Conservation (phyloP, 176 grass and related monocot genomes). For the Oryza rufipogon region DNA sequence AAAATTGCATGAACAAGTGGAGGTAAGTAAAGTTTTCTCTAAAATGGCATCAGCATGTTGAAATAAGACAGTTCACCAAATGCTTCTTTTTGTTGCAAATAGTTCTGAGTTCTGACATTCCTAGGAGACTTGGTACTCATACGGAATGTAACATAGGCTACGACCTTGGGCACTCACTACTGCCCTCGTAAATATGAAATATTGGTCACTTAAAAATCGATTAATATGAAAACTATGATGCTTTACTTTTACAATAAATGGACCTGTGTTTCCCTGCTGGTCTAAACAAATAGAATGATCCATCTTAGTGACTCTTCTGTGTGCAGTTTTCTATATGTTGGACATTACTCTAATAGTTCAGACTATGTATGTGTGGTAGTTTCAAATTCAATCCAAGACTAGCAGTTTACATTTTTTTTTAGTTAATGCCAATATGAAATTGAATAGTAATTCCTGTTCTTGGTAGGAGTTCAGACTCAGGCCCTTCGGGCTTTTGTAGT, state of each 20-base stretch:
- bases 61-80: neutral
- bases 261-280: neutral
- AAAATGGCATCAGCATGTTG: neutral
- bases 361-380: neutral
- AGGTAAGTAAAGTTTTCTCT: slow-evolving; percentile 35
- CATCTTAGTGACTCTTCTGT: neutral
- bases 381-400: neutral
- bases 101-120: slow-evolving; percentile 5
- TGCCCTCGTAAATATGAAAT: neutral
- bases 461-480: neutral
- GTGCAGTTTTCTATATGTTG: neutral
- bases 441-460: neutral
- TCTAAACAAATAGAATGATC: neutral
- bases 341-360: neutral
- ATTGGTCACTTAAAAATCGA: neutral
- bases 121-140: neutral
- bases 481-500: neutral
- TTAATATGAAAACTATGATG: neutral
- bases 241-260: neutral
- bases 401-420: neutral
- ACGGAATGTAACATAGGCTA: neutral
- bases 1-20: slow-evolving; percentile 59
- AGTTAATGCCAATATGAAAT: neutral
- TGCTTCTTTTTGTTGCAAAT: neutral
- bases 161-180: neutral